Conservation (phyloP, 139 green algal species). For the Closterium sp. region DNA sequence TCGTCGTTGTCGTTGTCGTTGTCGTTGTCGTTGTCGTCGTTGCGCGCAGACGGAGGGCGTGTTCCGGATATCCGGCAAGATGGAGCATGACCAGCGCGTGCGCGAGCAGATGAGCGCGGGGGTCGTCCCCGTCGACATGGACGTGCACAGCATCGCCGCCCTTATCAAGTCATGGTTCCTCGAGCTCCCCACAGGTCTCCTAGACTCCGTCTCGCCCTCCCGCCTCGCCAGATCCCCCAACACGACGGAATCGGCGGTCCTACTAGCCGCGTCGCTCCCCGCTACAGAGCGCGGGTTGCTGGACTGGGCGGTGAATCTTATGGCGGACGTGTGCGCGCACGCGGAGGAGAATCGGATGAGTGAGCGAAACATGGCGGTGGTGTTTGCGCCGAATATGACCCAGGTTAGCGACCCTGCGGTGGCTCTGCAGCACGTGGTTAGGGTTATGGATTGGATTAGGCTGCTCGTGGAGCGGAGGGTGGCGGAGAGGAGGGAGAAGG, state of each 20-base stretch:
- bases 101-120: conserved; percentile 9
- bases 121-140: background rate
- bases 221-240: background rate
- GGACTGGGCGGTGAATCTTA: conserved; percentile 23
- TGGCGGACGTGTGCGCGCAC: conserved; percentile 15
- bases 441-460: background rate
- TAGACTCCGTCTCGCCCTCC: conserved; percentile 4
- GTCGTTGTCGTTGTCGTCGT: background rate
- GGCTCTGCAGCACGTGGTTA: background rate
- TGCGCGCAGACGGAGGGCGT: background rate
- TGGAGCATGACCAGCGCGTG: background rate
- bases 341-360: conserved; percentile 7
- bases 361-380: conserved; percentile 16
- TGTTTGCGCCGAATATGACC: conserved; percentile 31
- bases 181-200: conserved; percentile 8
- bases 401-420: background rate
- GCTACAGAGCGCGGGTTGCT: background rate
- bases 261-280: background rate
- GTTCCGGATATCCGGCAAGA: conserved; percentile 3
- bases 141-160: background rate
- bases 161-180: conserved; percentile 30
- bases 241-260: background rate
- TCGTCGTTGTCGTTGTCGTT: background rate
- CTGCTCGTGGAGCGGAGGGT: background rate
- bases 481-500: background rate